Evolutionary conservation across 2,329 filamentous ascomycete genomes (phyloP).

Genomic region (Thielaviopsis punctulata): DNA sequence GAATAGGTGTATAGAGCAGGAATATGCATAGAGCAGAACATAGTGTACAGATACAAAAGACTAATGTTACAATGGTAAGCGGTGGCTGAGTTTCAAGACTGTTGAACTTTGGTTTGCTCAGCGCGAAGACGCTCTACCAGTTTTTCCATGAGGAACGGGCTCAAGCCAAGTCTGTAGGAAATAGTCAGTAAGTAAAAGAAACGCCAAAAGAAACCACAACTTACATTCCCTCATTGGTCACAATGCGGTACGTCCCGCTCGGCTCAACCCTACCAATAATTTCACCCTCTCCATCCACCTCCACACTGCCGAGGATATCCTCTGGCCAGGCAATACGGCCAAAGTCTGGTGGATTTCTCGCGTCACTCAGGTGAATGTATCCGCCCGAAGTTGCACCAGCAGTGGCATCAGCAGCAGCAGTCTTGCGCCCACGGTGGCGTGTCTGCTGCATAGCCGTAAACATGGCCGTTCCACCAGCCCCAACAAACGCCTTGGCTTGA

Average conservation of each 20-base stretch:
- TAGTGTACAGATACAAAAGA: too few relatives aligned
- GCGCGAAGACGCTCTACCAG: constrained; percentile 28
- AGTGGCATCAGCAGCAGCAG: constrained; percentile 37
- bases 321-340: constrained; percentile 53
- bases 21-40: too few relatives aligned
- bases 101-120: constrained; percentile 25
- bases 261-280: constrained; percentile 41
- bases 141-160: constrained; percentile 34
- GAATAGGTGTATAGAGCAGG: too few relatives aligned
- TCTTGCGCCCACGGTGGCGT: constrained; percentile 17
- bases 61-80: too few relatives aligned
- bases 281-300: constrained; percentile 39
- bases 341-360: constrained; percentile 46
- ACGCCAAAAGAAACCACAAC: constrained; percentile 21
- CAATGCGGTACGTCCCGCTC: constrained; percentile 44
- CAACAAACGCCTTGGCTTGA: constrained; percentile 43
- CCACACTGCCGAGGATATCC: constrained; percentile 51
- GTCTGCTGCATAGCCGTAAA: constrained; percentile 1
- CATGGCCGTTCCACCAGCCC: constrained; percentile 30
- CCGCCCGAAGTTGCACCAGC: constrained; percentile 45
- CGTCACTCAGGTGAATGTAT: constrained; percentile 47
- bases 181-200: too few relatives aligned
- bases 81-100: background rate
- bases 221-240: constrained; percentile 52
- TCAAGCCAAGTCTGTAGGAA: constrained; percentile 38